Base-by-base conservation (phyloP, 2,329 filamentous ascomycete species). In the Talaromyces sp. region DNA sequence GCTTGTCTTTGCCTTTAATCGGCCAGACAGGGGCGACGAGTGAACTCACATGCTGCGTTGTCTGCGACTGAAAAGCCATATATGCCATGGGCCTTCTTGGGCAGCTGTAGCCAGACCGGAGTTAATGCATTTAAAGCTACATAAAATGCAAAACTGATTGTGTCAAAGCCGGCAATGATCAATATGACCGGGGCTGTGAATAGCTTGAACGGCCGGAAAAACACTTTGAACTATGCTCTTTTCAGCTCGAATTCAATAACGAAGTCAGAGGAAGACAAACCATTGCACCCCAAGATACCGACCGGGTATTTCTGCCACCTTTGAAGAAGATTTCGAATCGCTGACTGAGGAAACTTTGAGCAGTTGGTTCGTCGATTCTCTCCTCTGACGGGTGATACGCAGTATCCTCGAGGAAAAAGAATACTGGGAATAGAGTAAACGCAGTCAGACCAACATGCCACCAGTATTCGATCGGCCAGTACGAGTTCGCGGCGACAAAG, bases 381-480 rank as follows among this genome's bases (percentile, higher is more conserved):
- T 56, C 13, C 49, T 52, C 25, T 25, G 11, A 33, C 8, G 49
- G 50, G 17, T 56, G 50, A 17, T 37, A 56, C 3, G 50, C n/a
- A 56, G 50, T 56, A 11, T 56, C 27, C 10, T 56, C 50, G 5
- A 56, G 50, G 50, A 56, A 56, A 27, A 56, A 56, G 33, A 56
- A 56, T 19, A 56, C 50, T 13, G 50, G 50, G 5, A 56, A 56
- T 19, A 56, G 50, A 35, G 25, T 56, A 11, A 56, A 56, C 9
- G 27, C 50, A 33, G 50, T 37, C 50, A 56, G 33, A 56, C 50
- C 50, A 56, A 56, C 50, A 56, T 56, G 50, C 50, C 50, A 56
- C 50, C 50, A 56, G 50, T 56, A 56, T 56, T 56, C 50, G 37
- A 56, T 35, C 17, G 50, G 50, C 50, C 50, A 56, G 31, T 56